Base-by-base conservation (phyloP, 495 filamentous ascomycete genomes). In the Aspergillus cristatus region DNA sequence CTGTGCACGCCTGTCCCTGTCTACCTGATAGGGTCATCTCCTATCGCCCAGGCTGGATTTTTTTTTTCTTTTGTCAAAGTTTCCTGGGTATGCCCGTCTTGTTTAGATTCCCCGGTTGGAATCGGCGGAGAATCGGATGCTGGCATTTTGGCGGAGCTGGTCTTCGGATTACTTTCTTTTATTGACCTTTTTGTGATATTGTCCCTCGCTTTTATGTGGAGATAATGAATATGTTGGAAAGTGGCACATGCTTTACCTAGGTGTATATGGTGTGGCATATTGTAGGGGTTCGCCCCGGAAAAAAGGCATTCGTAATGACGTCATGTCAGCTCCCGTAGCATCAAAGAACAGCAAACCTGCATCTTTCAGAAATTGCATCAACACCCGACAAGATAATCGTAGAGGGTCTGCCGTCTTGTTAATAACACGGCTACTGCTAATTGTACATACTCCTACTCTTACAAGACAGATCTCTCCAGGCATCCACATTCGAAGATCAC, bases 21-120 rank as follows among this genome's bases (percentile, higher is more conserved):
- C n/a, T n/a, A 46, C 42, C 36, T 49, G 47, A 54, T 67, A 70
- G 70, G 66, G 30, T 67, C 67, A 70, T 67, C 67, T 55, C 63
- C 69, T 71, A 71, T 60, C 40, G 51, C 65, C 58, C 55, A 54
- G 65, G 61, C 63, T 65, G 63, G 57, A 31, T 47, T 50, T 47
- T 32, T 42, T 33, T 34, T 47, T 50, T 47, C 32, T 42, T 33
- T 40, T 24, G 20, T 24, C 8, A 16, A 12, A 16, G 14, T 45
- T 60, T 55, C 59, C 54, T 54, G 55, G 53, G 58, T 59, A 56
- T 43, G 60, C 66, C 52, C 44, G 47, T 26, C n/a, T 34, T 30
- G 43, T 50, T 44, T 35, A 39, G 52, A 42, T 16, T 43, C 8
- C 46, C 45, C 46, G 15, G 34, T 48, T 46, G 44, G 46, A 50